A percentile compares a stretch with the other conserved stretches of the same genome.
phyloP scores from a whole-genome alignment of 2,329 filamentous ascomycete species.

The Trichoderma atroviride region DNA sequence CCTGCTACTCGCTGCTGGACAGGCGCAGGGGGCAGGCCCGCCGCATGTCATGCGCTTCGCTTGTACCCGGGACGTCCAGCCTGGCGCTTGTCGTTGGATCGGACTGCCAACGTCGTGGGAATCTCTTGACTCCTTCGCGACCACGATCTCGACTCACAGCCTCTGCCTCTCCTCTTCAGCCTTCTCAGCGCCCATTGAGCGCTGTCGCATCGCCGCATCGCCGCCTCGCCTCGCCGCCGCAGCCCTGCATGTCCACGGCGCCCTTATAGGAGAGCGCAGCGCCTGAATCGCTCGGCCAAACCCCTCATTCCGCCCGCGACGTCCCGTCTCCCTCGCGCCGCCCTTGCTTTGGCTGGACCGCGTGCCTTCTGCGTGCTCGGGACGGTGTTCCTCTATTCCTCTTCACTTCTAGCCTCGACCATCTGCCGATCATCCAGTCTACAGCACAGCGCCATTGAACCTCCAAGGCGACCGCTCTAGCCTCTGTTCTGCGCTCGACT shows the following conservation, averaged over 20 bases:
- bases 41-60: constrained; percentile 25
- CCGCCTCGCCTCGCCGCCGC: background rate
- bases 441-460: constrained; percentile 7
- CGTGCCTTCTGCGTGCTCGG: constrained; percentile 8
- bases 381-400: background rate
- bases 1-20: constrained; percentile 16
- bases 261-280: constrained; percentile 42
- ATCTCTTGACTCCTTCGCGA: constrained; percentile 16
- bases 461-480: constrained; percentile 1
- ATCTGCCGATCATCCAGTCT: background rate
- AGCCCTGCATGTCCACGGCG: constrained; percentile 34
- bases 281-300: constrained; percentile 28
- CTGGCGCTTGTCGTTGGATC: constrained; percentile 4
- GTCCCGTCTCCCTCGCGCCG: constrained; percentile 22
- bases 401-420: background rate
- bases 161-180: background rate
- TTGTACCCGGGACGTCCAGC: constrained; percentile 23
- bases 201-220: constrained; percentile 8
- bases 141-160: constrained; percentile 2
- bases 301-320: constrained; percentile 27
- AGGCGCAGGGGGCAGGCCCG: constrained; percentile 12
- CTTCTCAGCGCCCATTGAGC: background rate
- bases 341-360: constrained; percentile 9
- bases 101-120: constrained; percentile 15
- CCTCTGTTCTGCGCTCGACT: background rate